Evolutionary conservation across 768 basidiomycete species (phyloP).

Genomic region (Lanmaoa rubissima): DNA sequence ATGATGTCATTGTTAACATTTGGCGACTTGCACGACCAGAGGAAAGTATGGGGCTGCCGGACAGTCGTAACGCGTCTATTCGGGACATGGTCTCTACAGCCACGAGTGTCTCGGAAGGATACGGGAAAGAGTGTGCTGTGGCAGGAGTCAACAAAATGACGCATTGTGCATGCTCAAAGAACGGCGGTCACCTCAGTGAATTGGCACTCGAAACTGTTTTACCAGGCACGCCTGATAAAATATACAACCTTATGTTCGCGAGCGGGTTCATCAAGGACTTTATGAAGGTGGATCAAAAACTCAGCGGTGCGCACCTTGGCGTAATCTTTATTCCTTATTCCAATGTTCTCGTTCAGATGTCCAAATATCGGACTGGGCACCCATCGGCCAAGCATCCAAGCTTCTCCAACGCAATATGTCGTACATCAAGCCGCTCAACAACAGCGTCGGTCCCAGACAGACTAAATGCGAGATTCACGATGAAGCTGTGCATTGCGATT

Average conservation of each 20-base stretch:
- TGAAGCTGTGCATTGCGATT: constrained; percentile 76
- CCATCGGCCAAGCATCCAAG: constrained; percentile 56
- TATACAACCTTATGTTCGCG: constrained; percentile 94
- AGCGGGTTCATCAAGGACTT: constrained; percentile 96
- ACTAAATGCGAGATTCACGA: constrained; percentile 96
- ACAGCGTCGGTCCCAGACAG: constrained; percentile 86
- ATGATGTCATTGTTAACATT: constrained; percentile 93
- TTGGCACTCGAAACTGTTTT: constrained; percentile 73
- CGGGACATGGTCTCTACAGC: constrained; percentile 19
- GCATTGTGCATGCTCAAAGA: constrained; percentile 69
- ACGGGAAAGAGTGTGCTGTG: background rate
- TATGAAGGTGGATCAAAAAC: constrained; percentile 83
- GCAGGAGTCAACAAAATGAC: constrained; percentile 52
- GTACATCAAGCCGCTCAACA: constrained; percentile 92
- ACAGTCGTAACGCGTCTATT: constrained; percentile 15
- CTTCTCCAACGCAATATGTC: constrained; percentile 87
- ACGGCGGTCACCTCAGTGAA: constrained; percentile 69
- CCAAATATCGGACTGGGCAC: constrained; percentile 94
- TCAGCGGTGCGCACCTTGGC: constrained; percentile 59
- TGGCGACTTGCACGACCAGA: constrained; percentile 90
- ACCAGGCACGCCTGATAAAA: constrained; percentile 91
- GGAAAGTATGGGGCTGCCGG: constrained; percentile 31
- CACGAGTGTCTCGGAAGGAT: constrained; percentile 19
- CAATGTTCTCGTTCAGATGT: constrained; percentile 56
- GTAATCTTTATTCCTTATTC: background rate